Percentiles rank a stretch among this genome's conserved stretches.
Evolutionary conservation across 805 yeast genomes (phyloP).

Genomic region (Hanseniaspora clermontiae): DNA sequence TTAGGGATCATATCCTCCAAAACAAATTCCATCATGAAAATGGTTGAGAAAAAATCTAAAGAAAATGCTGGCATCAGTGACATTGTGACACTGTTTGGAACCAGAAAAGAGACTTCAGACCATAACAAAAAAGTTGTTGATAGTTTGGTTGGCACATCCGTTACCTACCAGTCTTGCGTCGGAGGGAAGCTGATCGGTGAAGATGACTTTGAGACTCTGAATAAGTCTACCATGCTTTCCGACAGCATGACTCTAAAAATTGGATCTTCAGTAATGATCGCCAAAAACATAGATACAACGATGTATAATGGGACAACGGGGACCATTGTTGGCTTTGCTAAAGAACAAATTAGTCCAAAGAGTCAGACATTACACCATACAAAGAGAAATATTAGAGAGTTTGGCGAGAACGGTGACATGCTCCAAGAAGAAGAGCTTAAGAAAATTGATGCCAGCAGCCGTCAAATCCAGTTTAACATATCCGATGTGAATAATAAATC

Average conservation of each 20-base stretch:
- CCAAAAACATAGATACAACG: constrained; percentile 59
- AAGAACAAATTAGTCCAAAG: too few relatives aligned
- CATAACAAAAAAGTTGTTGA: constrained; percentile 45
- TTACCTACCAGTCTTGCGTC: constrained; percentile 29
- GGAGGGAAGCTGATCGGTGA: neutral
- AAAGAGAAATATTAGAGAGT: too few relatives aligned
- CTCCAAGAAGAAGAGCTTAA: too few relatives aligned
- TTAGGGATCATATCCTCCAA: constrained; percentile 39
- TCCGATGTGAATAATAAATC: neutral
- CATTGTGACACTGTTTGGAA: constrained; percentile 29
- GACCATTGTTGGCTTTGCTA: constrained; percentile 42
- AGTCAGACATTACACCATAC: too few relatives aligned
- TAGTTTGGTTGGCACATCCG: constrained; percentile 34
- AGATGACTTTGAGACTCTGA: neutral
- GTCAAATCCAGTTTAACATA: neutral
- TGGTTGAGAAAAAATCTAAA: constrained; percentile 30
- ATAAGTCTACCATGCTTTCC: constrained; percentile 40
- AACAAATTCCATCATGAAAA: constrained; percentile 33
- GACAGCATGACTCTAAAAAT: constrained; percentile 45
- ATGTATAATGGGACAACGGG: constrained; percentile 73
- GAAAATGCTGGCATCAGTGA: too few relatives aligned
- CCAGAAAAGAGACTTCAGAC: constrained; percentile 55
- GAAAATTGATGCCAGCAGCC: too few relatives aligned
- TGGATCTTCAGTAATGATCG: constrained; percentile 74
- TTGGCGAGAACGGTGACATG: too few relatives aligned